Conservation (phyloP, 2,329 filamentous ascomycete species). For the Phaeosphaeriaceae sp. region DNA sequence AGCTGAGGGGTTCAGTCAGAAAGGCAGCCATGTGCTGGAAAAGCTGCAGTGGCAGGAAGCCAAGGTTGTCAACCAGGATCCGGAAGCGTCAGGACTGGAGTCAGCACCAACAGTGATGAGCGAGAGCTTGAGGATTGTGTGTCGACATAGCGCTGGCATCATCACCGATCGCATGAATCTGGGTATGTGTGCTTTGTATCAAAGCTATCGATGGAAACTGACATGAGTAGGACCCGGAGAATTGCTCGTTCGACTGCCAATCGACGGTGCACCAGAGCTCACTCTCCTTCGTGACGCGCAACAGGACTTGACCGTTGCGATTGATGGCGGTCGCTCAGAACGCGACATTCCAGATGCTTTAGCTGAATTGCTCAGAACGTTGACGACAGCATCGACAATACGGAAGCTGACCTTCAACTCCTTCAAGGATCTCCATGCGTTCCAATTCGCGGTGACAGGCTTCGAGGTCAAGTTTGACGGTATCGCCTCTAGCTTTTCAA, state of each 20-base stretch:
- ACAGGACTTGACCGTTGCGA: constrained; percentile 76
- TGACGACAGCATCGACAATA: constrained; percentile 69
- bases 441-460: constrained; percentile 81
- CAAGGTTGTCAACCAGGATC: constrained; percentile 76
- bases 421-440: constrained; percentile 72
- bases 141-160: constrained; percentile 78
- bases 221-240: constrained; percentile 51
- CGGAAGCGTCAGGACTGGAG: constrained; percentile 62
- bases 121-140: constrained; percentile 76
- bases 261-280: constrained; percentile 45
- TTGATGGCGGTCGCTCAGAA: constrained; percentile 58
- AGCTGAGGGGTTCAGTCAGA: constrained; percentile 53
- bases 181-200: constrained; percentile 47
- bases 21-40: constrained; percentile 51
- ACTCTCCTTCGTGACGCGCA: constrained; percentile 70
- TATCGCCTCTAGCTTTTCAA: constrained; percentile 76
- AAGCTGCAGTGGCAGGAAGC: constrained; percentile 70
- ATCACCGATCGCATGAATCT: constrained; percentile 86
- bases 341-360: constrained; percentile 65
- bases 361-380: constrained; percentile 66
- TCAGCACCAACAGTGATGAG: constrained; percentile 75
- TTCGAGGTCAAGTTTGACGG: constrained; percentile 68
- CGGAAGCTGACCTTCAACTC: constrained; percentile 67
- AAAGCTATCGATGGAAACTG: constrained; percentile 6
- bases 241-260: constrained; percentile 56